These are phyloP conservation scores for Leishmania mexicana DNA, from an alignment of 208 protist species.

Conservation along the genomic window DNA sequence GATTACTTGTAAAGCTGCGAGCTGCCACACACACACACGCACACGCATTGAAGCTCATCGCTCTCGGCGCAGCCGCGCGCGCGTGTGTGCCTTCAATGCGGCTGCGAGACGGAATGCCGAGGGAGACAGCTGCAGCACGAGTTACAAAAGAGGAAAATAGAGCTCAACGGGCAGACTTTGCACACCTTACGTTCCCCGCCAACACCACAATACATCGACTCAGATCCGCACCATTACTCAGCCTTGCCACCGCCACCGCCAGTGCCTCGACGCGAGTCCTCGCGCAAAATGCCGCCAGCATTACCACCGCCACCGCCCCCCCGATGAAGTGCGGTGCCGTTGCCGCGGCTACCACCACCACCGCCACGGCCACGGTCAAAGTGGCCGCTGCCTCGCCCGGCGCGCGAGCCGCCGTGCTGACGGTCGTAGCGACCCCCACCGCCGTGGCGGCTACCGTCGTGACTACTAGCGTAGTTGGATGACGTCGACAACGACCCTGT, in stretches of 20 bases:
- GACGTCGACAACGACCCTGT: constrained; percentile 11
- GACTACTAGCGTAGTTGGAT: constrained; percentile 18
- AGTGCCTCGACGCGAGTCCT: constrained; percentile 15
- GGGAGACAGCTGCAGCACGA: background rate
- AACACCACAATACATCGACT: background rate
- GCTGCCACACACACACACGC: background rate
- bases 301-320: constrained; percentile 3
- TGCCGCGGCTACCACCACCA: constrained; percentile 10
- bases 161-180: background rate
- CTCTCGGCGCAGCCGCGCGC: background rate
- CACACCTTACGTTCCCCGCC: background rate
- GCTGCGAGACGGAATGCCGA: background rate
- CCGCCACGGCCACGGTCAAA: background rate
- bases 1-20: background rate
- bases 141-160: background rate
- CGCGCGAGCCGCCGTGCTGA: background rate
- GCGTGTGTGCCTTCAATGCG: background rate
- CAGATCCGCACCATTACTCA: background rate
- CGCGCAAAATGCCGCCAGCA: constrained; percentile 3
- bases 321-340: background rate
- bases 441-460: constrained; percentile 14
- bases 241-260: constrained; percentile 2
- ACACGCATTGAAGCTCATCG: background rate
- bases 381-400: background rate
- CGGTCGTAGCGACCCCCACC: constrained; percentile 4